Conservation (phyloP, 345 rosid genomes). For the Viola odorata region DNA sequence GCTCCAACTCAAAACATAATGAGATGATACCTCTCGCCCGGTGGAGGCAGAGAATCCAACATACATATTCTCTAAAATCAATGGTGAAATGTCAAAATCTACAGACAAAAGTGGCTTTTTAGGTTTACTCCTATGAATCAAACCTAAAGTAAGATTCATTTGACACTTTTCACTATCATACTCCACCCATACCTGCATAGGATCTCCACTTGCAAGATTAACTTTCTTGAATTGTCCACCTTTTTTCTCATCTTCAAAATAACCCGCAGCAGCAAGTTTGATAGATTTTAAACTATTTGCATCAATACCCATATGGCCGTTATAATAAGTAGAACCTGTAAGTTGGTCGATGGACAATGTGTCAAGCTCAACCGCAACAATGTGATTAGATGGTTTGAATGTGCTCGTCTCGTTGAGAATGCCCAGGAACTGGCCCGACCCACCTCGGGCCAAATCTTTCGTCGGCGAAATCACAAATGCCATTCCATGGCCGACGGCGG, state of each 20-base stretch:
- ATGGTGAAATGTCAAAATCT: too few relatives aligned
- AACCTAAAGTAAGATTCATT: conserved; percentile 5
- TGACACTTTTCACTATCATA: not conserved
- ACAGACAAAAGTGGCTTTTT: conserved; percentile 2
- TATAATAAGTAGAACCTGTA: not conserved
- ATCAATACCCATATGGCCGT: not conserved
- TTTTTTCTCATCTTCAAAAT: not conserved
- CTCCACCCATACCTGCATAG: conserved; percentile 14
- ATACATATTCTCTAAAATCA: too few relatives aligned
- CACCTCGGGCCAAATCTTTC: not conserved
- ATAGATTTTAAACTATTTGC: not conserved
- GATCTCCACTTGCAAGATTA: conserved; percentile 4
- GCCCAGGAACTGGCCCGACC: not conserved
- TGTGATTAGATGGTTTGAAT: not conserved
- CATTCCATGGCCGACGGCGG: not conserved
- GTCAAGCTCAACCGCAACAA: not conserved
- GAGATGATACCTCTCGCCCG: not conserved
- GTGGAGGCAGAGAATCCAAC: too few relatives aligned
- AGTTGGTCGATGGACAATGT: not conserved
- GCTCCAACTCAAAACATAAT: too few relatives aligned
- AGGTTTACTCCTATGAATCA: not conserved
- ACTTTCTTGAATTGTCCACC: not conserved
- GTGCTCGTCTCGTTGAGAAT: not conserved
- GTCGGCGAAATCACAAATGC: not conserved
- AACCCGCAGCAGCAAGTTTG: not conserved